These are phyloP conservation scores for Fusarium paranaense DNA, from an alignment of 2,329 filamentous ascomycete species.

Conservation along the genomic window DNA sequence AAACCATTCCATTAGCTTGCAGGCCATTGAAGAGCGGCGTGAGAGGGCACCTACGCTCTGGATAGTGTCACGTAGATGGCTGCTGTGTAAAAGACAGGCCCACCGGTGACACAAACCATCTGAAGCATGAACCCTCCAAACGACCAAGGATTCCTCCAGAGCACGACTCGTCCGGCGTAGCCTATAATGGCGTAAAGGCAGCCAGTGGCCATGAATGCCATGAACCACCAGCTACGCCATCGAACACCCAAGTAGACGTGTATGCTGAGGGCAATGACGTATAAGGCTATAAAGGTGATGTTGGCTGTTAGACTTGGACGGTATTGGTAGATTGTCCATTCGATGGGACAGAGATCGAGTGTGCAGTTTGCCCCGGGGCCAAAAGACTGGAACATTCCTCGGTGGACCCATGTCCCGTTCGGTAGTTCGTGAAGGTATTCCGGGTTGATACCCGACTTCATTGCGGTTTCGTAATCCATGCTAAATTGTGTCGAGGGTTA, in stretches of 20 bases:
- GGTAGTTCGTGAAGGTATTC: slow-evolving; percentile 1
- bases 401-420: not conserved
- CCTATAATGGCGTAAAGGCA: not conserved
- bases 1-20: not conserved
- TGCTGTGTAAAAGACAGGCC: not conserved
- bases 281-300: not conserved
- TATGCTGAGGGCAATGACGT: not conserved
- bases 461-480: slow-evolving; percentile 1
- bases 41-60: not conserved
- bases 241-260: not conserved
- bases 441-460: not conserved
- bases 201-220: not conserved
- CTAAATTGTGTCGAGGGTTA: not conserved
- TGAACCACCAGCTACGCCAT: not conserved
- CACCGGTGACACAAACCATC: not conserved
- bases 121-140: not conserved
- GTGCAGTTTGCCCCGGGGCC: not conserved
- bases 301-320: not conserved
- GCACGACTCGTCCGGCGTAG: not conserved
- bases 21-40: no score
- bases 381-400: not conserved
- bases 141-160: not conserved
- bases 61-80: not conserved
- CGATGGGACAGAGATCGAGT: not conserved
- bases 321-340: not conserved